Evolutionary conservation across 495 filamentous ascomycete species (phyloP).

Genomic region (Aspergillus hancockii): DNA sequence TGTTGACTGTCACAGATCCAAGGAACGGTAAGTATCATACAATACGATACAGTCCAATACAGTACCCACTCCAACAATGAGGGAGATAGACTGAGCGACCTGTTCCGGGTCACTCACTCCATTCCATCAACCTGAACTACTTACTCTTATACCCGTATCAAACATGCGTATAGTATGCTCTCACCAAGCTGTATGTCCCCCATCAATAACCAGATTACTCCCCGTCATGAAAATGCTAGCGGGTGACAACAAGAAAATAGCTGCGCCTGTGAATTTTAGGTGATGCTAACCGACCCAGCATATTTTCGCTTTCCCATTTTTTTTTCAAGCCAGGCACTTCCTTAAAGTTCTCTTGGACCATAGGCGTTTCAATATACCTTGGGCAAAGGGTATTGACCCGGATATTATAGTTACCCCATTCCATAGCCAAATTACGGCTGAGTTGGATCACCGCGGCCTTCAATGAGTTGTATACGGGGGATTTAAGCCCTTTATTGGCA

Average conservation of each 20-base stretch:
- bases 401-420: slow-evolving; percentile 70
- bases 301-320: slow-evolving; percentile 59
- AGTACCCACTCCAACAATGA: too few relatives aligned
- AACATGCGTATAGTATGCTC: too few relatives aligned
- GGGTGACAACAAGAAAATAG: slow-evolving; percentile 52
- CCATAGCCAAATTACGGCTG: slow-evolving; percentile 65
- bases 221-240: slow-evolving; percentile 66
- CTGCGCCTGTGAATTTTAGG: slow-evolving; percentile 60
- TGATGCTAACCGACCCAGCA: slow-evolving; percentile 56
- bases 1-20: too few relatives aligned
- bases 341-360: slow-evolving; percentile 58
- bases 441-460: slow-evolving; percentile 72
- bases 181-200: slow-evolving; percentile 49
- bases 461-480: slow-evolving; percentile 67
- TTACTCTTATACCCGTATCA: too few relatives aligned
- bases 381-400: slow-evolving; percentile 68
- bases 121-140: too few relatives aligned
- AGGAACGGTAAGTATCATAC: not conserved
- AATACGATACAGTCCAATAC: too few relatives aligned
- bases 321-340: slow-evolving; percentile 51
- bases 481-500: slow-evolving; percentile 71
- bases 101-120: too few relatives aligned
- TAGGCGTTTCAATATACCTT: slow-evolving; percentile 62
- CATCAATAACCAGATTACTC: slow-evolving; percentile 50
- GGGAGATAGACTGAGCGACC: too few relatives aligned